Conservation (phyloP, 176 grass and related monocot genomes). For the Carex kokanica region DNA sequence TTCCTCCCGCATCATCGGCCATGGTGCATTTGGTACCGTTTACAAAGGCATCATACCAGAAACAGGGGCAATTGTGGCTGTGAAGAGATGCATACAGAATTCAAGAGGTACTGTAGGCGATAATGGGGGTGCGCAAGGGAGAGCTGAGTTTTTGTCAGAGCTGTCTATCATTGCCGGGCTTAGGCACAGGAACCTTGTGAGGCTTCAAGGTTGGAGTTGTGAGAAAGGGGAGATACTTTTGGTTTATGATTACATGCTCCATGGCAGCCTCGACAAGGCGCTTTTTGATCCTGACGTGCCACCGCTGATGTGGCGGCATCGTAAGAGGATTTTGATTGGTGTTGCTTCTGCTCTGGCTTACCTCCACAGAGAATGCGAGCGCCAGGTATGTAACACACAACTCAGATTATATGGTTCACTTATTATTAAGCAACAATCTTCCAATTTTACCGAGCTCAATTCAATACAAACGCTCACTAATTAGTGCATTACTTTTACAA, state of each 20-base stretch:
- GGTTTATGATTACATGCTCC: slow-evolving; percentile 97
- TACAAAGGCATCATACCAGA: slow-evolving; percentile 92
- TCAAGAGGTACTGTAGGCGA: neutral
- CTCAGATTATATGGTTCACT: neutral
- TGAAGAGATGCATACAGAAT: slow-evolving; percentile 75
- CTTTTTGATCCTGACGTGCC: slow-evolving; percentile 51
- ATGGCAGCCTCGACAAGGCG: slow-evolving; percentile 85
- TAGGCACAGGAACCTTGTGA: slow-evolving; percentile 89
- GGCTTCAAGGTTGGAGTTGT: slow-evolving; percentile 83
- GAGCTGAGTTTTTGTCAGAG: slow-evolving; percentile 81
- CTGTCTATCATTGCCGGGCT: slow-evolving; percentile 94
- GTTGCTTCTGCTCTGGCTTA: slow-evolving; percentile 86
- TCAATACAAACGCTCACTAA: neutral
- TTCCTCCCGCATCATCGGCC: slow-evolving; percentile 74
- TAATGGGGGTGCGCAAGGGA: slow-evolving; percentile 41
- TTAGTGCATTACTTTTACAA: neutral
- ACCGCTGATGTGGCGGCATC: slow-evolving; percentile 57
- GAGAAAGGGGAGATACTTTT: slow-evolving; percentile 93
- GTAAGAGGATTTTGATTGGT: slow-evolving; percentile 61
- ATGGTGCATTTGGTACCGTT: slow-evolving; percentile 87
- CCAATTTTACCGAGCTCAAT: neutral
- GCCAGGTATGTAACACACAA: slow-evolving; percentile 33
- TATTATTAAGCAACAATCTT: neutral
- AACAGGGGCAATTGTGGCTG: slow-evolving; percentile 92
- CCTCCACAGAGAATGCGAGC: slow-evolving; percentile 90